Evolutionary conservation across 2,329 filamentous ascomycete genomes (phyloP), one percentile per base, ranked within the genome.

Genomic region (Mariannaea sp.): DNA sequence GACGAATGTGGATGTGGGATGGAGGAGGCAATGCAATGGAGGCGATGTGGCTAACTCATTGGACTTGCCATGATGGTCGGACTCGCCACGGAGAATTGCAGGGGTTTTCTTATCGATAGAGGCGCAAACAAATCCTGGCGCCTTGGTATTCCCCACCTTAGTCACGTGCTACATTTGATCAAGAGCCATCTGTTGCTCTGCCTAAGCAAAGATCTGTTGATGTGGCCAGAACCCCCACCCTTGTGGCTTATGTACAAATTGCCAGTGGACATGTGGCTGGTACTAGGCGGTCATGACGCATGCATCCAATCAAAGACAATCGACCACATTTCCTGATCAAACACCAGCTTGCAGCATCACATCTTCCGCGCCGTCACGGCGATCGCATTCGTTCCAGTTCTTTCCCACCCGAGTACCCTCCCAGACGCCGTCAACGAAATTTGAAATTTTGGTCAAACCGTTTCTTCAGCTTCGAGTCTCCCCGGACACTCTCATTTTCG

Each of bases 321-420:
- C 68, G 67, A 70, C 70, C 69, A 71, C 69, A 69, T 71, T 66
- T 67, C 68, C 68, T 66, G 49, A 69, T 65, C 60, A 58, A 60
- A 62, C 58, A 65, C 47, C 61, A 65, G 56, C 55, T 63, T 48
- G 53, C 55, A 59, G 48, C 48, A 39, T 46, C 57, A n/a, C 58
- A 51, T 58, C 55, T 44, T 46, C 59, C 51, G 33, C 46, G 54
- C 49, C 55, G 24, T 33, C 49, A 46, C 50, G 46, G 36, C 27
- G 30, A 53, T 56, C 49, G 52, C 16, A 43, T 46, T 29, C 24
- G 27, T 45, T 22, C 26, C 38, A 42, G 45, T 17, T 39, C 30
- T 38, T 36, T 8, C 4, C n/a, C 36, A 6, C 10, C n/a, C 27
- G 9, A 49, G 17, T 33, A 26, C 22, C 13, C 16, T 24, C 26